Conservation (phyloP, 164 flowering plant species). For the Vitis rupestris region DNA sequence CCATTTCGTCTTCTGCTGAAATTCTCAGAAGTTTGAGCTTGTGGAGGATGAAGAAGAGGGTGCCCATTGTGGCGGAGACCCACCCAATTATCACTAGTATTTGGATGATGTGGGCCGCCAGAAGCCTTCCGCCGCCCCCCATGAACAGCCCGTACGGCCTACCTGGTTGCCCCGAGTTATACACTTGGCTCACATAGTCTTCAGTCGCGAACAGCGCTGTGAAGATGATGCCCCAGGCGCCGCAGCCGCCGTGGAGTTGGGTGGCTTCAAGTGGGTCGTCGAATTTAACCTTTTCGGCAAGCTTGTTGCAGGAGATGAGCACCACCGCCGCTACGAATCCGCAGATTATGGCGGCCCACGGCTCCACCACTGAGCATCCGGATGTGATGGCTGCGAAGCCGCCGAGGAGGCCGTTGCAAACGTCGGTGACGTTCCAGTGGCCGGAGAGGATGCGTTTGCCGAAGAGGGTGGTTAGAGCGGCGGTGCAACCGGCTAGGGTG, state of each 20-base stretch:
- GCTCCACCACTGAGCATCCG: slow-evolving; percentile 85
- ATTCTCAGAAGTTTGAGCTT: slow-evolving; percentile 55
- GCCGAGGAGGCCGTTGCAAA: slow-evolving; percentile 74
- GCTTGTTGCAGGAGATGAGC: slow-evolving; percentile 48
- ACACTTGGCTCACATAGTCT: slow-evolving; percentile 56
- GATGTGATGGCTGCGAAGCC: slow-evolving; percentile 77
- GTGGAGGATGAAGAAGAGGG: slow-evolving; percentile 48
- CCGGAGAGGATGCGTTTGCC: slow-evolving; percentile 56
- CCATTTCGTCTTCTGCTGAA: slow-evolving; percentile 71
- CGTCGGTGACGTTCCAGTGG: slow-evolving; percentile 75
- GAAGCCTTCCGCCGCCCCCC: slow-evolving; percentile 72
- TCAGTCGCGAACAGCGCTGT: slow-evolving; percentile 64
- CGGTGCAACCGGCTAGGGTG: slow-evolving; percentile 68
- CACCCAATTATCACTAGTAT: slow-evolving; percentile 64
- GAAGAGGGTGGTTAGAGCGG: slow-evolving; percentile 69
- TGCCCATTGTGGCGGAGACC: slow-evolving; percentile 82
- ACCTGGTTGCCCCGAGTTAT: slow-evolving; percentile 27
- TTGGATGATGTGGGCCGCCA: slow-evolving; percentile 69
- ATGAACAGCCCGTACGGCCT: slow-evolving; percentile 71
- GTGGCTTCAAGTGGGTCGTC: slow-evolving; percentile 86
- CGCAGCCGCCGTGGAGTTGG: slow-evolving; percentile 84
- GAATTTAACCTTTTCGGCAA: slow-evolving; percentile 49
- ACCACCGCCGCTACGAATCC: slow-evolving; percentile 69
- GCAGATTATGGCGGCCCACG: slow-evolving; percentile 80
- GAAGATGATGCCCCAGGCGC: slow-evolving; percentile 83